Base-by-base conservation (phyloP, 805 yeast genomes). In the Spathaspora gorwiae region DNA sequence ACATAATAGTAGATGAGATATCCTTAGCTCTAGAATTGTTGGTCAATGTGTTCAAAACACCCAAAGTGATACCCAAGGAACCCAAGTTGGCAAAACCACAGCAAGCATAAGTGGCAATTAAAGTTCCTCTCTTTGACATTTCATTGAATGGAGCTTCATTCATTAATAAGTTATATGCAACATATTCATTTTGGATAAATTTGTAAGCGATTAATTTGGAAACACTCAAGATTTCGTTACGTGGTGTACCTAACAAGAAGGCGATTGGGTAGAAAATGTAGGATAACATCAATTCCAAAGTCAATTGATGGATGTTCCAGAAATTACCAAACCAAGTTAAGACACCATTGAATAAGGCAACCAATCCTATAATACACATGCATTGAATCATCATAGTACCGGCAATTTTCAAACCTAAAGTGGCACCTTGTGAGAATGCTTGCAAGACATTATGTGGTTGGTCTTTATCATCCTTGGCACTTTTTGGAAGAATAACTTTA, bases 1-100 rank as follows among this genome's bases (percentile, higher is more conserved):
- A 71, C 31, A 71, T 45, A 44, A 79, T 73, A 50, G 73, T 56
- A 41, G 60, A 47, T 7, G 83, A 65, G 45, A 80, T 70, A 35
- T 76, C 77, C 42, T 66, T 73, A 34, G 76, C 64, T 50, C 72
- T 59, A 51, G 73, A 69, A 36, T 64, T 62, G 37, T 81, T 80
- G 34, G 83, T 80, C 54, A 80, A 62, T 41, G 80, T 71, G 48
- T 78, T 73, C 54, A 80, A 70, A 36, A 80, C 84, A 56, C 84
- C 84, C 47, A 80, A 61, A 47, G 79, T 79, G 47, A 79, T 79
- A 54, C 83, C 85, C 51, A 80, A 67, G 6, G 83, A 76, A 29
- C 84, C 85, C 39, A 80, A 64, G 61, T 80, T 80, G 32, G 83
- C 76, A 59, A 80, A 80, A 1, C 85, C 84, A 67, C 84, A 80